These are phyloP conservation scores for Dittrichia graveolens DNA, from an alignment of 129 eudicot species.

Conservation along the genomic window DNA sequence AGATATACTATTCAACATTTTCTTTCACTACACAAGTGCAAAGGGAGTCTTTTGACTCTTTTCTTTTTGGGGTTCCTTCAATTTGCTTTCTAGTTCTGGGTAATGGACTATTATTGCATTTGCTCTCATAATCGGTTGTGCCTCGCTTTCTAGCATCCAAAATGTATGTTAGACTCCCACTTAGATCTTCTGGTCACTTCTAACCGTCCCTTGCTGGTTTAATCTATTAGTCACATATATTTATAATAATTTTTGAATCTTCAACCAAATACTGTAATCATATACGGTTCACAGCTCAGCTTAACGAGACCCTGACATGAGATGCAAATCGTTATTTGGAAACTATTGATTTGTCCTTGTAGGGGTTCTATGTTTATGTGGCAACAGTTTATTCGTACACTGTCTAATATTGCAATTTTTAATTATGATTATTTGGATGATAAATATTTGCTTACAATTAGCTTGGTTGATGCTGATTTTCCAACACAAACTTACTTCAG, in stretches of 20 bases:
- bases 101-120: background rate
- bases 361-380: background rate
- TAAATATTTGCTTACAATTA: background rate
- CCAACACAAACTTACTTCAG: slow-evolving; percentile 45
- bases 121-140: background rate
- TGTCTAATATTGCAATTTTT: slow-evolving; percentile 4
- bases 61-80: slow-evolving; percentile 2
- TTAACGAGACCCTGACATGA: no score
- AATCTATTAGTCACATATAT: no score
- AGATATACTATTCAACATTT: background rate
- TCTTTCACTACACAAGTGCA: background rate
- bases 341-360: background rate
- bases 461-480: slow-evolving; percentile 12
- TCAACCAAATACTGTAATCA: no score
- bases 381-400: background rate
- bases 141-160: background rate
- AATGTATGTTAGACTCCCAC: background rate
- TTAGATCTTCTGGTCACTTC: no score
- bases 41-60: background rate
- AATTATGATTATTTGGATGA: slow-evolving; percentile 7
- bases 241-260: no score
- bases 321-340: no score
- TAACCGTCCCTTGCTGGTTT: no score
- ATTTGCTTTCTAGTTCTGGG: background rate
- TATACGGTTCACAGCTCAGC: background rate